Evolutionary conservation across 1,284 basidiomycete genomes (phyloP).

Genomic region (Malassezia sp.): DNA sequence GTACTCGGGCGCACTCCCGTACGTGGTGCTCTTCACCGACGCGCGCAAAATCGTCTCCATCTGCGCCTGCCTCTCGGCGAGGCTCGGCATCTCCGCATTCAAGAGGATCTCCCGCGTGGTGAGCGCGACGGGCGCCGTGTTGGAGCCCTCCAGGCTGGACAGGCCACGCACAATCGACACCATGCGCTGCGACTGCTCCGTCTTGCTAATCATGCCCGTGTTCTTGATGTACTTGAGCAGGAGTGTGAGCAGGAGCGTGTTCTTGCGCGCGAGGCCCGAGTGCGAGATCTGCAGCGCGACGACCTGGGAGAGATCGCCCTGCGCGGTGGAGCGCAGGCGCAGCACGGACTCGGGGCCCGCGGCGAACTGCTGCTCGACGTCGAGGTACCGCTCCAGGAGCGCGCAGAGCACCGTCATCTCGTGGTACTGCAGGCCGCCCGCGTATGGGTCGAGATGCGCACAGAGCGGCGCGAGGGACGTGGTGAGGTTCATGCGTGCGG

Average conservation of each 20-base stretch:
- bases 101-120: slow-evolving; percentile 97
- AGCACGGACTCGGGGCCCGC: slow-evolving; percentile 82
- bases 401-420: slow-evolving; percentile 65
- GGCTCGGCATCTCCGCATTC: slow-evolving; percentile 86
- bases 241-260: slow-evolving; percentile 70
- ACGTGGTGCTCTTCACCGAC: slow-evolving; percentile 65
- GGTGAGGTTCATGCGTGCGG: slow-evolving; percentile 19
- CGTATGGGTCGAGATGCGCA: slow-evolving; percentile 70
- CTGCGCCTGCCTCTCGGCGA: slow-evolving; percentile 81
- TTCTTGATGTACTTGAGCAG: slow-evolving; percentile 56
- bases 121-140: slow-evolving; percentile 53
- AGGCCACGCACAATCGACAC: slow-evolving; percentile 49
- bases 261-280: slow-evolving; percentile 86
- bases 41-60: slow-evolving; percentile 87
- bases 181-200: slow-evolving; percentile 27
- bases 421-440: slow-evolving; percentile 64
- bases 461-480: slow-evolving; percentile 62
- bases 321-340: slow-evolving; percentile 77
- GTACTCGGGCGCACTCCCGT: slow-evolving; percentile 67
- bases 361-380: slow-evolving; percentile 83
- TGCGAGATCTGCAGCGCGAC: slow-evolving; percentile 81
- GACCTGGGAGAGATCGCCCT: slow-evolving; percentile 81
- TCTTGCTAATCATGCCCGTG: slow-evolving; percentile 25
- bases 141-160: slow-evolving; percentile 60
- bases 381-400: slow-evolving; percentile 63